Percentiles rank a stretch among this genome's conserved stretches.
Conservation (phyloP, 2,329 filamentous ascomycete genomes). For the Daldinia sp. region DNA sequence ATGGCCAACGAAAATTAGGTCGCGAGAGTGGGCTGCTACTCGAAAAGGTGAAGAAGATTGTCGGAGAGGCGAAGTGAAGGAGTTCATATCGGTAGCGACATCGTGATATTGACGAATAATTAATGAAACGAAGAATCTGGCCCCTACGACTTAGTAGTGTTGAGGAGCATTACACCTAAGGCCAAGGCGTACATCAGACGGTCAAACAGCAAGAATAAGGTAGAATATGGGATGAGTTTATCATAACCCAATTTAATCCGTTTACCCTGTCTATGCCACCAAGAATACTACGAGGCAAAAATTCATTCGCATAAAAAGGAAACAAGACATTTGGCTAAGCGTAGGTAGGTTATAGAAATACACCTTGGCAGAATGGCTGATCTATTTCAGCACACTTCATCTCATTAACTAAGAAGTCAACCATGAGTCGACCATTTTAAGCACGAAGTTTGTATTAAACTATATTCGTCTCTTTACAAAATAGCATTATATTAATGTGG, state of each 20-base stretch:
- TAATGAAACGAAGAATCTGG: neutral
- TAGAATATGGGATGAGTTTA: neutral
- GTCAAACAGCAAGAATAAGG: neutral
- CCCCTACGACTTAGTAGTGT: neutral
- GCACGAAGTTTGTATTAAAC: neutral
- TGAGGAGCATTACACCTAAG: neutral
- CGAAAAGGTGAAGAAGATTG: slow-evolving; percentile 78
- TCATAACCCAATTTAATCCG: neutral
- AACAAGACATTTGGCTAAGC: neutral
- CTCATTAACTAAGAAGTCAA: neutral
- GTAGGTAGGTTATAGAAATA: neutral
- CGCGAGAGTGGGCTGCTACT: slow-evolving; percentile 81
- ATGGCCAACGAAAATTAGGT: slow-evolving; percentile 81
- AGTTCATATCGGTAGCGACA: neutral
- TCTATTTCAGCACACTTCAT: neutral
- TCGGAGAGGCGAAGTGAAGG: slow-evolving; percentile 54
- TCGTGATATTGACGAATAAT: neutral
- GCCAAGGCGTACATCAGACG: neutral
- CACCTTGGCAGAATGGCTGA: neutral
- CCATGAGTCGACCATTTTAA: slow-evolving; percentile 14
- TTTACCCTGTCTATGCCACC: neutral
- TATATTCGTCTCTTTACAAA: slow-evolving; percentile 7
- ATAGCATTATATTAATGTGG: slow-evolving; percentile 33
- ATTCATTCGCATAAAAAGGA: neutral
- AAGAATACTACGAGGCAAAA: neutral